These are phyloP conservation scores for Orobanche coerulescens DNA, from an alignment of 257 asterid genomes.

Conservation along the genomic window DNA sequence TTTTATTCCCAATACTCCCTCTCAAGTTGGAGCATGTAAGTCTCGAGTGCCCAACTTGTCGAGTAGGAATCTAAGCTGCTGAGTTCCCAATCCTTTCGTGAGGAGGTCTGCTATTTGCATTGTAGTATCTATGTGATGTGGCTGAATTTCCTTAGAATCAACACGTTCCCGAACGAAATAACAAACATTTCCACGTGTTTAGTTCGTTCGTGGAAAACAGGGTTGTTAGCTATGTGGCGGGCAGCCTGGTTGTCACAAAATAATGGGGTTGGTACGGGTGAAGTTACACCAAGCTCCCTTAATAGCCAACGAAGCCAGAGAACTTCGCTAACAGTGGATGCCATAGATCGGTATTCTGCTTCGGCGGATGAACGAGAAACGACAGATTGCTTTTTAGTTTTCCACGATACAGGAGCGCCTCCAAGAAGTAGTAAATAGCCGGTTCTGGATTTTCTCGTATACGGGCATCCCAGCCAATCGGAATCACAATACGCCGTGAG, in stretches of 20 bases:
- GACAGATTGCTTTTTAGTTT: not conserved
- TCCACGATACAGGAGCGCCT: too few species aligned
- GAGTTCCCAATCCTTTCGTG: too few species aligned
- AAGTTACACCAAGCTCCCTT: not conserved
- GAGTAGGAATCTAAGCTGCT: too few species aligned
- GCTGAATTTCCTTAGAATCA: not conserved
- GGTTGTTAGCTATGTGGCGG: not conserved
- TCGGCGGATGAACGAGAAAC: not conserved
- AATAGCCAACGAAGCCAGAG: not conserved
- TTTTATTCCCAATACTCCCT: too few species aligned
- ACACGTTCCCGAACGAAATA: not conserved
- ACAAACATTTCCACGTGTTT: not conserved
- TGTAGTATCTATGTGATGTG: too few species aligned
- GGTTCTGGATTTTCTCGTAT: too few species aligned
- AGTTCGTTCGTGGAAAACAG: not conserved
- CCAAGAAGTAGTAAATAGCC: too few species aligned
- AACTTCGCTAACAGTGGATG: not conserved
- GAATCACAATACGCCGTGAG: too few species aligned
- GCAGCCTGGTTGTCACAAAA: not conserved
- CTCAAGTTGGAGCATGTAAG: too few species aligned
- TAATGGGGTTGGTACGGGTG: not conserved
- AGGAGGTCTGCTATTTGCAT: too few species aligned
- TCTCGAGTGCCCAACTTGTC: too few species aligned
- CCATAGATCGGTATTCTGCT: not conserved
- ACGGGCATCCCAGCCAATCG: too few species aligned